A percentile compares a stretch with the other conserved stretches of the same genome.
These are phyloP conservation scores for Paragyromitra xinjiangensis DNA, from an alignment of 495 filamentous ascomycete genomes.

Conservation along the genomic window DNA sequence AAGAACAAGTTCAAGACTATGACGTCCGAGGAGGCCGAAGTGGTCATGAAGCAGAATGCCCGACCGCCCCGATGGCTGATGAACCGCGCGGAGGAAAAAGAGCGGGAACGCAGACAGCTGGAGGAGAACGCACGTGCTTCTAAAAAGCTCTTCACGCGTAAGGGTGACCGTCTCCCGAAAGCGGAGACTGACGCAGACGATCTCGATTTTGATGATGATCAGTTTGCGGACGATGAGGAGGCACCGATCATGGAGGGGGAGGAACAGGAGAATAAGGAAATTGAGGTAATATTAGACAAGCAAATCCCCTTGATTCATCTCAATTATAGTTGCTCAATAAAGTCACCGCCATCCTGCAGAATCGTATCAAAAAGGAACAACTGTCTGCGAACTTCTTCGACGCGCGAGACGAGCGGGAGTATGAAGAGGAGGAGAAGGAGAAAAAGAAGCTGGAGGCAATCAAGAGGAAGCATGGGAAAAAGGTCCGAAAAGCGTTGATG, in stretches of 20 bases:
- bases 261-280: slow-evolving; percentile 87
- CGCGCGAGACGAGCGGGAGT: slow-evolving; percentile 82
- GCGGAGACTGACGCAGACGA: slow-evolving; percentile 66
- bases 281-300: slow-evolving; percentile 64
- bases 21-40: slow-evolving; percentile 86
- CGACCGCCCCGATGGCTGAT: slow-evolving; percentile 83
- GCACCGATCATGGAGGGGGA: slow-evolving; percentile 79
- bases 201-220: slow-evolving; percentile 71
- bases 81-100: slow-evolving; percentile 66
- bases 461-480: slow-evolving; percentile 74
- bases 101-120: slow-evolving; percentile 64
- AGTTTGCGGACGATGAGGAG: slow-evolving; percentile 90
- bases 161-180: slow-evolving; percentile 57
- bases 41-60: slow-evolving; percentile 75
- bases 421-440: slow-evolving; percentile 78
- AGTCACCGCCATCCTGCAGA: slow-evolving; percentile 37
- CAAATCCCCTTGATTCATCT: slow-evolving; percentile 1
- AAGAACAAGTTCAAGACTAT: slow-evolving; percentile 84
- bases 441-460: slow-evolving; percentile 73
- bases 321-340: slow-evolving; percentile 30
- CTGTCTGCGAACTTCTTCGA: slow-evolving; percentile 86
- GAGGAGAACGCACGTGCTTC: slow-evolving; percentile 60
- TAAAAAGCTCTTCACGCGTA: slow-evolving; percentile 51
- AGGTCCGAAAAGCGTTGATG: slow-evolving; percentile 77
- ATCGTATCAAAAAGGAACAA: slow-evolving; percentile 85